phyloP scores from a whole-genome alignment of 192 early-diverging fungal species.

The Linnemannia zychae region DNA sequence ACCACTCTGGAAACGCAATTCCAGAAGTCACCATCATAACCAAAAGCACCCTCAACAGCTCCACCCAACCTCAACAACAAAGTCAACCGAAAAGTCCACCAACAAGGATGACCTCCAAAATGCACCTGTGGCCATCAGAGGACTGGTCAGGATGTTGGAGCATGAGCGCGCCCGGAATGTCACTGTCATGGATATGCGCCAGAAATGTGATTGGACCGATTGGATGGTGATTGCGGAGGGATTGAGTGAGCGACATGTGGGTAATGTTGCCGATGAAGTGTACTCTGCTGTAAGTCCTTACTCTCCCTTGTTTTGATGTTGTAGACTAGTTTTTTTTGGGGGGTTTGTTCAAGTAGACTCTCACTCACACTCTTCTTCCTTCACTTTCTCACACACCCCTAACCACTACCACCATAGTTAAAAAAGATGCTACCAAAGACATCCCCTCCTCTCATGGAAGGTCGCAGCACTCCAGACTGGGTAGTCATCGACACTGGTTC shows the following conservation, averaged over 20 bases:
- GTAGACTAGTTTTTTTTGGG: not conserved
- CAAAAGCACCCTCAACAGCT: not conserved
- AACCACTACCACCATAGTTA: not conserved
- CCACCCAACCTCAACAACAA: not conserved
- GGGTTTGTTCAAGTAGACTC: not conserved
- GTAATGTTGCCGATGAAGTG: conserved; percentile 68
- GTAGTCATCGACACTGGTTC: conserved; percentile 75
- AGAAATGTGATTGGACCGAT: conserved; percentile 80
- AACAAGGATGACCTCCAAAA: not conserved
- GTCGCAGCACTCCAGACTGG: conserved; percentile 77
- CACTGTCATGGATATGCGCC: conserved; percentile 70
- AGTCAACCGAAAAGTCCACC: not conserved
- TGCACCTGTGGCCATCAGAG: not conserved
- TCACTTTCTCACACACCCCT: not conserved
- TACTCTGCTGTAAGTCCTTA: conserved; percentile 61
- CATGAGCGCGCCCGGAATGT: conserved; percentile 67
- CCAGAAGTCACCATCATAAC: too few relatives aligned
- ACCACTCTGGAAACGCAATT: conserved; percentile 2
- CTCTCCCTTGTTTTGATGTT: too few relatives aligned
- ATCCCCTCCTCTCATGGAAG: conserved; percentile 60
- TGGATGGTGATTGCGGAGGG: conserved; percentile 80
- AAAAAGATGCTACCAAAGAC: not conserved
- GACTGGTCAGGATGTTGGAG: conserved; percentile 59
- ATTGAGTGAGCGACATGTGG: conserved; percentile 68
- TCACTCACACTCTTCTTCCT: not conserved